Evolutionary conservation across 306 rosid species (phyloP).

Genomic region (Quercus cerris): DNA sequence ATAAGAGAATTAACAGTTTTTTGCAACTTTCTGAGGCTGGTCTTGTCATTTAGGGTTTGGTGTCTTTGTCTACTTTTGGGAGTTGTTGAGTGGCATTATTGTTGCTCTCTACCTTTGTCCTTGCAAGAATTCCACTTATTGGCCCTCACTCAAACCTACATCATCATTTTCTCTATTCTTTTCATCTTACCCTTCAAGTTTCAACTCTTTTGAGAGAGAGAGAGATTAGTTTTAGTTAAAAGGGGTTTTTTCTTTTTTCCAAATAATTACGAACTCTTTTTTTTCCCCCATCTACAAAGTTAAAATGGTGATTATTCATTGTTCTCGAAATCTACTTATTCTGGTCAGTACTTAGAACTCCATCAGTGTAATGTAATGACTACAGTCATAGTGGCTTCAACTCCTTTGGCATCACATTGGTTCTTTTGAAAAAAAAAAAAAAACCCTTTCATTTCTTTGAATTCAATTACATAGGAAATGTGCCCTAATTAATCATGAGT

Average conservation of each 20-base stretch:
- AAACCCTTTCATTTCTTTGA: background rate
- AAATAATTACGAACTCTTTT: background rate
- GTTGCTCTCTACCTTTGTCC: constrained; percentile 32
- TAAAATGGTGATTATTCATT: no score
- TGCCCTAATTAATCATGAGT: constrained; percentile 23
- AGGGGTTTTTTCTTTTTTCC: background rate
- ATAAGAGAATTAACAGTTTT: constrained; percentile 13
- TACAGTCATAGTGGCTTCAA: background rate
- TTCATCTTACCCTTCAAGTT: background rate
- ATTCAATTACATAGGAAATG: constrained; percentile 10
- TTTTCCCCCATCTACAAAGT: no score
- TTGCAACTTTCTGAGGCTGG: constrained; percentile 32
- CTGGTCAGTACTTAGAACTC: no score
- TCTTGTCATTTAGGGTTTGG: constrained; percentile 53
- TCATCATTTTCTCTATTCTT: constrained; percentile 29
- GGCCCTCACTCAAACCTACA: constrained; percentile 32
- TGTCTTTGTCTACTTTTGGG: constrained; percentile 51
- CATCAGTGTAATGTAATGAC: no score
- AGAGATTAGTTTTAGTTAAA: background rate
- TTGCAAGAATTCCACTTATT: constrained; percentile 49
- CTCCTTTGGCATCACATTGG: background rate
- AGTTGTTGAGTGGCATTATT: constrained; percentile 47
- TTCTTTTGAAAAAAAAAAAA: background rate
- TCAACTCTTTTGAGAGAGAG: constrained; percentile 7
- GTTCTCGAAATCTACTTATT: no score